These are phyloP conservation scores for Zygnema circumcarinatum DNA, from an alignment of 139 green algal species.

Conservation along the genomic window DNA sequence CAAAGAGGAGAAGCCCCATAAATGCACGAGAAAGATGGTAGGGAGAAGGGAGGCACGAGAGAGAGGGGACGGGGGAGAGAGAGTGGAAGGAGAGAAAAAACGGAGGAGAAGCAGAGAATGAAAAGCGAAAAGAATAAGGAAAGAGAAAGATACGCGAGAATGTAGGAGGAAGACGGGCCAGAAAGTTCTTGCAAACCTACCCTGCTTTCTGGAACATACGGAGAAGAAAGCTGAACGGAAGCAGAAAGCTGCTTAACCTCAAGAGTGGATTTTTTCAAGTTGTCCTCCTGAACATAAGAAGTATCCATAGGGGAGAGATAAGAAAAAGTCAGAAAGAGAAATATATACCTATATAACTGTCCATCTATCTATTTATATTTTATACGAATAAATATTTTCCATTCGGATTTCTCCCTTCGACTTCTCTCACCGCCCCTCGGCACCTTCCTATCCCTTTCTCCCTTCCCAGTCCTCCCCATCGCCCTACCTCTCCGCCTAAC, in stretches of 20 bases:
- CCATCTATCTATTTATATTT: neutral
- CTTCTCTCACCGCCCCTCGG: neutral
- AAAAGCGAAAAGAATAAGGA: neutral
- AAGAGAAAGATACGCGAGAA: neutral
- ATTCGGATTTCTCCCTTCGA: neutral
- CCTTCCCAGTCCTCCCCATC: no score
- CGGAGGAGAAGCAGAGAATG: neutral
- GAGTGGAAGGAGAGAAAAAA: no score
- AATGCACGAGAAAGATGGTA: no score
- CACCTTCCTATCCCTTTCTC: conserved; percentile 4
- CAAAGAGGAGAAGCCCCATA: no score
- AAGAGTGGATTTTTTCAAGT: conserved; percentile 4
- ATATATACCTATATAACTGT: neutral
- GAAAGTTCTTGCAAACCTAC: no score
- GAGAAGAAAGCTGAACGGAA: neutral
- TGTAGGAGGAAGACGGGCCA: no score
- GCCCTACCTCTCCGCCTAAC: no score
- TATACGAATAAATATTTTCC: neutral
- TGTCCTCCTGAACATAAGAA: neutral
- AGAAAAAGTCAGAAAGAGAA: no score
- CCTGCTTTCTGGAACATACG: neutral
- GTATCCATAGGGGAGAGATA: no score
- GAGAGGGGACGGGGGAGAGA: no score
- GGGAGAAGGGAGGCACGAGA: no score
- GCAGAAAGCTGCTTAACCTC: neutral